Percentiles rank a stretch among this genome's conserved stretches.
These are phyloP conservation scores for Fusarium sp. DNA, from an alignment of 2,329 filamentous ascomycete genomes.

Conservation along the genomic window DNA sequence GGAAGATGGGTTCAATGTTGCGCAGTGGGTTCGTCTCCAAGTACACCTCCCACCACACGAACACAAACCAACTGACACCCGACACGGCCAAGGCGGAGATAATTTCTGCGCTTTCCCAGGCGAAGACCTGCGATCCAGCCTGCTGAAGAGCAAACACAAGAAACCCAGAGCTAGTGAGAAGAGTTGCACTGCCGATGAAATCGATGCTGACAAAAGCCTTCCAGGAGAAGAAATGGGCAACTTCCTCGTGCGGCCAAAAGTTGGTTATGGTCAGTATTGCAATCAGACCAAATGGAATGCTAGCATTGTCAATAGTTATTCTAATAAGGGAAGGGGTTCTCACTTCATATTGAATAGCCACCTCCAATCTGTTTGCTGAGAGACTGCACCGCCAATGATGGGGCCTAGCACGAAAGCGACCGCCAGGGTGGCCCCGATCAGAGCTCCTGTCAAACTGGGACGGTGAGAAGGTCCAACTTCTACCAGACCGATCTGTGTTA, in stretches of 20 bases:
- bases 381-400: conserved; percentile 65
- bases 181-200: conserved; percentile 59
- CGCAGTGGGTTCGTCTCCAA: conserved; percentile 51
- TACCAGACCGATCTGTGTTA: conserved; percentile 65
- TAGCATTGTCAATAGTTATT: conserved; percentile 41
- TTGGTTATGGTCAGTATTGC: conserved; percentile 59
- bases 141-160: conserved; percentile 66
- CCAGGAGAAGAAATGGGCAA: conserved; percentile 51
- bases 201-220: conserved; percentile 59
- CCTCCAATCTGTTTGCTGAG: conserved; percentile 63
- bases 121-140: conserved; percentile 60
- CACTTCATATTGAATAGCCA: conserved; percentile 72
- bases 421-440: conserved; percentile 65
- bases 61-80: conserved; percentile 57
- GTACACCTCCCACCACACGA: conserved; percentile 61
- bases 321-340: conserved; percentile 23
- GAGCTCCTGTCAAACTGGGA: conserved; percentile 62
- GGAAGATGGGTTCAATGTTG: conserved; percentile 64
- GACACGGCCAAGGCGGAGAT: conserved; percentile 59
- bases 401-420: conserved; percentile 67
- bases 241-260: conserved; percentile 55
- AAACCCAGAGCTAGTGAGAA: conserved; percentile 62
- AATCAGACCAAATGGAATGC: conserved; percentile 59
- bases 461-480: conserved; percentile 64
- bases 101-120: conserved; percentile 63